Conservation (phyloP, 1,139 yeast genomes). For the Nakaseomyces glabratus region DNA sequence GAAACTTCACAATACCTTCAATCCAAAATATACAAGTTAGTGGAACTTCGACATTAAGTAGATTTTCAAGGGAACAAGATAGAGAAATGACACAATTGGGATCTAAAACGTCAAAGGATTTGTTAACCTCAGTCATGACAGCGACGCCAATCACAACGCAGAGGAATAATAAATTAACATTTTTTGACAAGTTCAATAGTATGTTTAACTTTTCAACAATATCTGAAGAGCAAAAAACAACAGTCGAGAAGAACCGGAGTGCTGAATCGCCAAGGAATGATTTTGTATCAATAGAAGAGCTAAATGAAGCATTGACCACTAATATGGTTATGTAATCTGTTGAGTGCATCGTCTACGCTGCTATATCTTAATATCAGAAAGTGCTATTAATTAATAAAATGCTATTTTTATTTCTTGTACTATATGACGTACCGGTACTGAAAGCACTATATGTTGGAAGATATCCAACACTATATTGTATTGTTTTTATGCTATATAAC, state of each 20-base stretch:
- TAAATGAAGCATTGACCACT: slow-evolving; percentile 37
- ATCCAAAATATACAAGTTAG: slow-evolving; percentile 14
- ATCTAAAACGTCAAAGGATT: slow-evolving; percentile 16
- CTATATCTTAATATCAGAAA: no score
- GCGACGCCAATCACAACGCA: slow-evolving; percentile 6
- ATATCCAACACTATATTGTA: no score
- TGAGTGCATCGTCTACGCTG: no score
- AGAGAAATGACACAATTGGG: no score
- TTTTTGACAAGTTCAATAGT: slow-evolving; percentile 16
- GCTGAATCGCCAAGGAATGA: slow-evolving; percentile 3
- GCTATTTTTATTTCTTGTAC: no score
- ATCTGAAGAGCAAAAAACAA: background rate
- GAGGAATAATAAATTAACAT: slow-evolving; percentile 8
- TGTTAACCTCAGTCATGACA: slow-evolving; percentile 16
- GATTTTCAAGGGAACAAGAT: slow-evolving; percentile 8
- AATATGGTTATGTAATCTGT: slow-evolving; percentile 15
- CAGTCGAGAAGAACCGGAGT: background rate
- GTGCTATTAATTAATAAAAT: no score
- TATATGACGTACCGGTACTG: no score
- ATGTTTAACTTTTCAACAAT: slow-evolving; percentile 9
- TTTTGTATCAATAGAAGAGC: slow-evolving; percentile 26
- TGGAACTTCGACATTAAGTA: slow-evolving; percentile 16
- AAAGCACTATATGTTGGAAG: no score
- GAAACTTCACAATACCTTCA: slow-evolving; percentile 10
- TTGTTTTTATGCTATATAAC: no score